A percentile compares a stretch with the other conserved stretches of the same genome.
Conservation (phyloP, 2,329 filamentous ascomycete species). For the Exophiala dermatitidis region DNA sequence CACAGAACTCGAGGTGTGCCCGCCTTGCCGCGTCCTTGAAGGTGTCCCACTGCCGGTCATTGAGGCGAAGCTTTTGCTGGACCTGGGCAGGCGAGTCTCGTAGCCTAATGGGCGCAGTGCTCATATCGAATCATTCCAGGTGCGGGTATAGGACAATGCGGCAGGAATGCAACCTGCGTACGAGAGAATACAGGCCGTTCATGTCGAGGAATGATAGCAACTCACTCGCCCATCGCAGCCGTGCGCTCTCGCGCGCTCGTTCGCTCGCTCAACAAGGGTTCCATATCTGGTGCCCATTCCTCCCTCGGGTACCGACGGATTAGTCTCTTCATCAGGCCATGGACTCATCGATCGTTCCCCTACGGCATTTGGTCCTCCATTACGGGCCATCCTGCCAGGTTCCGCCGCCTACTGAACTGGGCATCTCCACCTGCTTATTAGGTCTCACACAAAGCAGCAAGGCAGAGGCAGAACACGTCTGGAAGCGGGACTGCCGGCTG, state of each 20-base stretch:
- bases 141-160: not conserved
- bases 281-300: not conserved
- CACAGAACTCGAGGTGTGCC: constrained; percentile 19
- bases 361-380: constrained; percentile 6
- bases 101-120: constrained; percentile 18
- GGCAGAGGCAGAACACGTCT: constrained; percentile 4
- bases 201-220: not conserved
- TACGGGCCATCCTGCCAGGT: constrained; percentile 2
- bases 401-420: constrained; percentile 15
- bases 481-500: constrained; percentile 8
- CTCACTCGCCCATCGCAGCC: not conserved
- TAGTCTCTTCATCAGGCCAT: not conserved
- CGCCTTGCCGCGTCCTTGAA: constrained; percentile 21
- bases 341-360: not conserved
- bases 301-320: not conserved
- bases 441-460: constrained; percentile 8
- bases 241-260: too few species aligned
- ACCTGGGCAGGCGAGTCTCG: constrained; percentile 19
- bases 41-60: constrained; percentile 18
- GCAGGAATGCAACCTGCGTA: constrained; percentile 2
- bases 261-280: too few species aligned
- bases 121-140: constrained; percentile 14
- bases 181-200: constrained; percentile 7
- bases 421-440: constrained; percentile 3
- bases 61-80: constrained; percentile 18